Percentiles rank a stretch among this genome's conserved stretches.
Conservation (phyloP, 2,329 filamentous ascomycete species). For the Scytalidium lignicola region DNA sequence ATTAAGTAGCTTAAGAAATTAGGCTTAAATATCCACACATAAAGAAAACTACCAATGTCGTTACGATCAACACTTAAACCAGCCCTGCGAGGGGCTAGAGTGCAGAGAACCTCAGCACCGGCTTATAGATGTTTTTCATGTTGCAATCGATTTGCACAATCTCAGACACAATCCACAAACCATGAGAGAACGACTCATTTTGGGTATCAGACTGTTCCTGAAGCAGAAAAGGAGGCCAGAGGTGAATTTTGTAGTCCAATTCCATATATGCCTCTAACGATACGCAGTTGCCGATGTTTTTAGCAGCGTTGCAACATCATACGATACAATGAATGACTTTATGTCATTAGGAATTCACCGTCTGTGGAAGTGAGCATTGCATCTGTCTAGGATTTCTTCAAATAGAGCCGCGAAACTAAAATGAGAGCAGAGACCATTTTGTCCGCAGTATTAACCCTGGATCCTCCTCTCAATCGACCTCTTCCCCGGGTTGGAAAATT, state of each 20-base stretch:
- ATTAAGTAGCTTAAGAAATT: background rate
- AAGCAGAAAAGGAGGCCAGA: conserved; percentile 29
- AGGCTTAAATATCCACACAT: background rate
- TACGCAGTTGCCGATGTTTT: conserved; percentile 64
- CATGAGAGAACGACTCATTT: conserved; percentile 30
- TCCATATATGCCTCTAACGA: background rate
- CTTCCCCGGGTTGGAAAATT: conserved; percentile 60
- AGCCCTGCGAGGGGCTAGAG: conserved; percentile 12
- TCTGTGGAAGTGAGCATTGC: conserved; percentile 72
- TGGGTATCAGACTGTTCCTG: conserved; percentile 29
- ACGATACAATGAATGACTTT: conserved; percentile 98
- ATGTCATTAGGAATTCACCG: conserved; percentile 98
- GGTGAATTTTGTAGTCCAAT: conserved; percentile 14
- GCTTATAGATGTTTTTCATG: conserved; percentile 14
- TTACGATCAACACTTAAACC: conserved; percentile 18
- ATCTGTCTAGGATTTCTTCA: background rate
- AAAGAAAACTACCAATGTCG: conserved; percentile 14
- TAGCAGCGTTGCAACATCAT: conserved; percentile 81
- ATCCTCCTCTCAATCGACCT: conserved; percentile 31
- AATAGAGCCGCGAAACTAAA: background rate
- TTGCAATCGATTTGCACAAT: conserved; percentile 9
- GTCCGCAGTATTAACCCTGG: conserved; percentile 80
- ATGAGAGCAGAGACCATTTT: conserved; percentile 67
- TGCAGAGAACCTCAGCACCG: conserved; percentile 11
- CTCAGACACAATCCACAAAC: conserved; percentile 13